Evolutionary conservation across 2,329 filamentous ascomycete species (phyloP), one percentile per base, ranked within the genome.

Genomic region (Xylariaceae sp.): DNA sequence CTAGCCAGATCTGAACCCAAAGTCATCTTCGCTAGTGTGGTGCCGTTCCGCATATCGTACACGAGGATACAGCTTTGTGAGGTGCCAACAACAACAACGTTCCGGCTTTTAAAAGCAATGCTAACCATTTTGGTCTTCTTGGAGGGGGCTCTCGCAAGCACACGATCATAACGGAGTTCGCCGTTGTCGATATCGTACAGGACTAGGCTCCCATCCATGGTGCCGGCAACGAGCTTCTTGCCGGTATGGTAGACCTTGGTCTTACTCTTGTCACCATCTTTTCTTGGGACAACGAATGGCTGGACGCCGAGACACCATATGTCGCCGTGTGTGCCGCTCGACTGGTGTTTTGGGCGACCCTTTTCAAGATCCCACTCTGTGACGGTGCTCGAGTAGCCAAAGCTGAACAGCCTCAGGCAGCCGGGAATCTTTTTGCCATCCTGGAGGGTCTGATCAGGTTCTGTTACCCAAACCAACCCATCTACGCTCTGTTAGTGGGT

Each of bases 251-350:
- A 64, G 24, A 66, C 63, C 37, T 68, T 69, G 43, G 64, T 64
- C 47, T 66, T 61, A 11, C 45, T 46, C 53, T 60, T 63, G 16
- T 66, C 62, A 28, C 59, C 57, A 31, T 51, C 34, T 58, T 73
- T 68, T 26, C 65, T 53, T 8, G 63, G 58, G 61, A 72, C 41
- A 14, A 63, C 46, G 17, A 68, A 62, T 3, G 94, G 95, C 75
- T 97, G 94, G 12, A 89, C 90, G 56, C 91, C 91, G 68, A 99
- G 84, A 76, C 94, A 98, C 95, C 95, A 99, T 60, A 98, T 94
- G 70, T 97, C 93, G 64, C 92, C 93, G 74, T 96, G 92, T 74
- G 96, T 96, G 41, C 94, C 95, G 68, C 90, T 92, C 16, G 91
- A 92, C 74, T 96, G 90, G 57, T 89, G 86, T 75, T 89, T 84